Conservation (phyloP, 2,329 filamentous ascomycete genomes). For the Trichoderma endophyticum region DNA sequence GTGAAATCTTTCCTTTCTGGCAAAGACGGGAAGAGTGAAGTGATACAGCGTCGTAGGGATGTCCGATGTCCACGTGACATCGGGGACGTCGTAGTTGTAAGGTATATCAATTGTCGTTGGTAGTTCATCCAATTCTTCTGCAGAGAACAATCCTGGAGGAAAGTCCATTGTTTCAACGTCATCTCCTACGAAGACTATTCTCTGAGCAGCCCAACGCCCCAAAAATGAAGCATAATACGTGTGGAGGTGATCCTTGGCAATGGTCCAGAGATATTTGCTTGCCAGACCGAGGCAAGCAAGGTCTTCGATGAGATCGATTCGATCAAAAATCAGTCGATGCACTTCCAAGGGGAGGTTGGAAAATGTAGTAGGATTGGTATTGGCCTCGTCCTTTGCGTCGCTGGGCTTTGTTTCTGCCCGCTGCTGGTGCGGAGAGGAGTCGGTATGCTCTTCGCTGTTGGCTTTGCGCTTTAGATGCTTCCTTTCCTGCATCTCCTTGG, state of each 20-base stretch:
- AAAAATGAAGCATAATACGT: not conserved
- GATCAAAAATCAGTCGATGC: not conserved
- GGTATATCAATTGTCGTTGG: not conserved
- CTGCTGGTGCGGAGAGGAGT: not conserved
- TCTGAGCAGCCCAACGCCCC: conserved; percentile 6
- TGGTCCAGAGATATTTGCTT: not conserved
- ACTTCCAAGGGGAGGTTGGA: not conserved
- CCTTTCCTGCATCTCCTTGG: not conserved
- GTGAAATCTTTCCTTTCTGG: not conserved
- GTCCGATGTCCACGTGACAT: no score
- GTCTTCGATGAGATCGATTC: not conserved
- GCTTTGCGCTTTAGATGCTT: not conserved
- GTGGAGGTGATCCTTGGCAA: not conserved
- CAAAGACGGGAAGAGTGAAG: not conserved
- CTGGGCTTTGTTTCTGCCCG: not conserved
- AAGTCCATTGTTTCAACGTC: not conserved
- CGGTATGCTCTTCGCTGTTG: not conserved
- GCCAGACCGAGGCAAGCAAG: not conserved
- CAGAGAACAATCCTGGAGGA: conserved; percentile 13
- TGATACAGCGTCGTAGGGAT: not conserved
- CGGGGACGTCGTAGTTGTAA: not conserved
- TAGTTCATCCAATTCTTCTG: not conserved
- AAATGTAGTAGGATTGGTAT: not conserved
- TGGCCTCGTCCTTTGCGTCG: not conserved
- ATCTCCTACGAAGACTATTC: conserved; percentile 18